A percentile compares a stretch with the other conserved stretches of the same genome.
These are phyloP conservation scores for Graphiopsis chlorocephala DNA, from an alignment of 2,329 filamentous ascomycete species.

Conservation along the genomic window DNA sequence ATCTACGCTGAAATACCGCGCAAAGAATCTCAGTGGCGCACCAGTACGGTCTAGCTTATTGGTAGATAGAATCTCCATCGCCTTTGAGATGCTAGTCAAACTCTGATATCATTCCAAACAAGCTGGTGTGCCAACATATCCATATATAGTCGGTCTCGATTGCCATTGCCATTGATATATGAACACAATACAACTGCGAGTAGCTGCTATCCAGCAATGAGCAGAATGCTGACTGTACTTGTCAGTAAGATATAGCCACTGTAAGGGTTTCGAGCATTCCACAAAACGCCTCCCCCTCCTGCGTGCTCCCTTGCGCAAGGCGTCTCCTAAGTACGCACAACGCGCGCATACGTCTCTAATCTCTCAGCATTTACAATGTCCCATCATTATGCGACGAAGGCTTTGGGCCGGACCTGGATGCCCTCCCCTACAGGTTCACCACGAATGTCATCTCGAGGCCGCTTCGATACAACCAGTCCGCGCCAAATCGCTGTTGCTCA, in stretches of 20 bases:
- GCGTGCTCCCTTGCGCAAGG: neutral
- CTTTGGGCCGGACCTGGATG: conserved; percentile 15
- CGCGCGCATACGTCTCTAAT: neutral
- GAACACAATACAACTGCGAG: too few species aligned
- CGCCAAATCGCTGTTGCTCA: neutral
- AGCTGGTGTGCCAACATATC: neutral
- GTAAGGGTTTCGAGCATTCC: neutral
- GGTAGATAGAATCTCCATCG: neutral
- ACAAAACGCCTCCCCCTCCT: neutral
- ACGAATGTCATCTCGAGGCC: conserved; percentile 1
- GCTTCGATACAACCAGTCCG: neutral
- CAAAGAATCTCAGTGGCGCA: neutral
- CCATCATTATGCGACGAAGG: conserved; percentile 15
- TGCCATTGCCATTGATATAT: neutral
- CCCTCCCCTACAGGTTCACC: conserved; percentile 8
- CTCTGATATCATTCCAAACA: neutral
- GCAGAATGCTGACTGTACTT: neutral
- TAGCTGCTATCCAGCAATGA: neutral
- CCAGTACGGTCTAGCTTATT: too few species aligned
- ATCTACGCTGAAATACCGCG: neutral
- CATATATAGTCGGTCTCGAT: neutral
- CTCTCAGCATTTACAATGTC: conserved; percentile 6
- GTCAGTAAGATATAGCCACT: neutral
- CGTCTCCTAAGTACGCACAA: neutral
- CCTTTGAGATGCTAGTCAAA: neutral